phyloP scores from a whole-genome alignment of 345 rosid genomes.

The Stellera chamaejasme region DNA sequence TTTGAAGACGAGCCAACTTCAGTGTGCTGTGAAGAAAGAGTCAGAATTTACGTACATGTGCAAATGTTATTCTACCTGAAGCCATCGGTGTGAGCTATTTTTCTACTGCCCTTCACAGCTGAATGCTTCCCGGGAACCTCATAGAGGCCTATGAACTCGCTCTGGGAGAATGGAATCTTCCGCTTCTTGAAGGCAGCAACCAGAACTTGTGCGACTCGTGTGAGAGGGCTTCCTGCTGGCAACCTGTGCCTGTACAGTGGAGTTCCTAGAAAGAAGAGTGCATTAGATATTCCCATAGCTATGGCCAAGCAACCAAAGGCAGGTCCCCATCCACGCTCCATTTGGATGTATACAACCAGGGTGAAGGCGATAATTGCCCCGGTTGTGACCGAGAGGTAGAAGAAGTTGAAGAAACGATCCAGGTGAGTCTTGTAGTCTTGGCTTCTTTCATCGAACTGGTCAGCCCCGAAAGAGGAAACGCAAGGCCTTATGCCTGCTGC shows the following conservation, averaged over 20 bases:
- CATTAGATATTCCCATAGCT: constrained; percentile 83
- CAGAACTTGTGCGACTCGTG: constrained; percentile 83
- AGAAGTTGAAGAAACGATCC: constrained; percentile 94
- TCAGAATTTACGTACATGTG: not conserved
- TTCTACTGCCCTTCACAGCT: constrained; percentile 72
- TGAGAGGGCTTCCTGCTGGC: constrained; percentile 96
- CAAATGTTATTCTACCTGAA: constrained; percentile 35
- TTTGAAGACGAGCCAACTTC: not conserved
- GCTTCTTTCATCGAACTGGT: constrained; percentile 86
- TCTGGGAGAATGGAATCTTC: constrained; percentile 46
- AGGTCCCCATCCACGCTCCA: constrained; percentile 69
- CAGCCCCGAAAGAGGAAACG: constrained; percentile 94
- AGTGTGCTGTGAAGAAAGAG: too few relatives aligned
- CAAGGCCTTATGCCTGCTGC: constrained; percentile 97
- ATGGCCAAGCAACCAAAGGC: constrained; percentile 84
- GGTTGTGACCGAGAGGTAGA: constrained; percentile 69
- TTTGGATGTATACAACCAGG: constrained; percentile 80
- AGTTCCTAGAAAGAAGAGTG: constrained; percentile 72
- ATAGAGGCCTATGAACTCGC: constrained; percentile 66
- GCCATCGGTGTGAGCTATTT: constrained; percentile 58
- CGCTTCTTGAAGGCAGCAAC: constrained; percentile 70
- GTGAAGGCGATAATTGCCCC: constrained; percentile 92
- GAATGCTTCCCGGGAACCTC: constrained; percentile 73
- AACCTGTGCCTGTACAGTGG: constrained; percentile 83
- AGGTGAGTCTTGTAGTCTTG: constrained; percentile 62